Conservation (phyloP, 2,329 filamentous ascomycete genomes). For the Beauveria sp. region DNA sequence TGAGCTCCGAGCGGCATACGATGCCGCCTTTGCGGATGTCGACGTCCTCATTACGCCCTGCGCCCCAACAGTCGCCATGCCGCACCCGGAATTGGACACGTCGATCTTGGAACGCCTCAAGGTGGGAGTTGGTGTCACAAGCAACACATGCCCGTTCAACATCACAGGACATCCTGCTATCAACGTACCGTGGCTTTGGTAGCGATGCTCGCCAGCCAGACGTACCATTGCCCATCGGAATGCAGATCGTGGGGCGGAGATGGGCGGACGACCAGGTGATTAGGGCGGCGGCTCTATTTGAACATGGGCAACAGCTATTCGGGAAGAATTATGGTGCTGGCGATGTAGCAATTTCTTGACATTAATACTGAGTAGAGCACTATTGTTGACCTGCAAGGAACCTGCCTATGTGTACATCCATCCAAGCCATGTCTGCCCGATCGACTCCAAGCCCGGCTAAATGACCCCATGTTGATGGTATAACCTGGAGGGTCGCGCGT, state of each 20-base stretch:
- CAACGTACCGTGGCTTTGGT: background rate
- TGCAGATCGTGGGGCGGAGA: background rate
- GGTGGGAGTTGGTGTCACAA: slow-evolving; percentile 35
- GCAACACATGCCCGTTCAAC: slow-evolving; percentile 41
- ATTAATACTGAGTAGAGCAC: too few species aligned
- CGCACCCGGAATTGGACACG: slow-evolving; percentile 16
- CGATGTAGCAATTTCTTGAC: too few species aligned
- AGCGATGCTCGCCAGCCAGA: background rate
- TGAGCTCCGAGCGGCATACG: slow-evolving; percentile 39
- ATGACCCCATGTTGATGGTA: slow-evolving; percentile 31
- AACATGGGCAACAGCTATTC: background rate
- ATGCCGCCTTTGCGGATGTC: slow-evolving; percentile 33
- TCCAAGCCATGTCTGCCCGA: slow-evolving; percentile 22
- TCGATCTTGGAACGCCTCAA: slow-evolving; percentile 32
- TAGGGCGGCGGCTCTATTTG: background rate
- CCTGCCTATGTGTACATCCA: slow-evolving; percentile 15
- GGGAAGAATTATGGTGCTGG: too few species aligned
- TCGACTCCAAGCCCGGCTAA: slow-evolving; percentile 26
- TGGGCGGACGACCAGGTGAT: background rate
- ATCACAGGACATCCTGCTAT: background rate
- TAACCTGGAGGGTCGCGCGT: slow-evolving; percentile 22
- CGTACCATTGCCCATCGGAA: background rate
- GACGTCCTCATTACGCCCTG: slow-evolving; percentile 44
- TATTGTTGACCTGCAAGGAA: too few species aligned
- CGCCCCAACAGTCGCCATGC: slow-evolving; percentile 36